Conservation (phyloP, 768 basidiomycete genomes). For the Suillus lakei region DNA sequence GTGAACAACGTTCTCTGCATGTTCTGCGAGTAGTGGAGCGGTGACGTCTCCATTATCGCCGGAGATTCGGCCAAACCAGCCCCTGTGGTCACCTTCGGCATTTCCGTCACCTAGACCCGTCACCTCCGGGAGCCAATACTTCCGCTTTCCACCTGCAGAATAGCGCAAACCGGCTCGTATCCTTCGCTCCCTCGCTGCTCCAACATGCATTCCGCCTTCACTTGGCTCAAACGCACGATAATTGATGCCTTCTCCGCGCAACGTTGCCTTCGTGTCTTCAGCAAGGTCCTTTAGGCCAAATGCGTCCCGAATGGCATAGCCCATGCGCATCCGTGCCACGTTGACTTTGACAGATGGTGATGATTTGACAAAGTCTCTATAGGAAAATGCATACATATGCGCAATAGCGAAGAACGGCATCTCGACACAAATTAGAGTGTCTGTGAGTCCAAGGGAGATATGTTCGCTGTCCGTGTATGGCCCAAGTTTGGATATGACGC, state of each 20-base stretch:
- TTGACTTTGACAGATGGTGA: slow-evolving; percentile 51
- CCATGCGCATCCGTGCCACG: slow-evolving; percentile 89
- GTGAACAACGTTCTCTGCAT: slow-evolving; percentile 70
- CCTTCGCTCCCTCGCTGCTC: slow-evolving; percentile 80
- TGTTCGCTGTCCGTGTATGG: slow-evolving; percentile 88
- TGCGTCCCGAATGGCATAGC: slow-evolving; percentile 85
- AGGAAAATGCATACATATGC: slow-evolving; percentile 94
- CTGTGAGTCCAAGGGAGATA: slow-evolving; percentile 88
- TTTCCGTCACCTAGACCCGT: slow-evolving; percentile 41
- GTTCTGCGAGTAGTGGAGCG: slow-evolving; percentile 72
- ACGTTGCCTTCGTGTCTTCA: slow-evolving; percentile 81
- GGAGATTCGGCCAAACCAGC: slow-evolving; percentile 17
- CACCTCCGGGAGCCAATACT: slow-evolving; percentile 93
- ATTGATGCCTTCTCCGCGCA: slow-evolving; percentile 89
- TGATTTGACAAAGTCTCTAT: slow-evolving; percentile 74
- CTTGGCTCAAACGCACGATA: slow-evolving; percentile 97
- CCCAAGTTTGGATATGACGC: slow-evolving; percentile 77
- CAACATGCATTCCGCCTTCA: slow-evolving; percentile 92
- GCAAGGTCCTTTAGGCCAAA: slow-evolving; percentile 87
- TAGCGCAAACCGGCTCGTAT: slow-evolving; percentile 94
- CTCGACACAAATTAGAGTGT: slow-evolving; percentile 92
- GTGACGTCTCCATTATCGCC: slow-evolving; percentile 61
- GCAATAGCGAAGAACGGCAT: slow-evolving; percentile 98
- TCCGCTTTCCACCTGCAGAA: slow-evolving; percentile 84
- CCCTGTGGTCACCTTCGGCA: slow-evolving; percentile 44